phyloP scores from a whole-genome alignment of 2,329 filamentous ascomycete species.

The Fusarium nygamai region DNA sequence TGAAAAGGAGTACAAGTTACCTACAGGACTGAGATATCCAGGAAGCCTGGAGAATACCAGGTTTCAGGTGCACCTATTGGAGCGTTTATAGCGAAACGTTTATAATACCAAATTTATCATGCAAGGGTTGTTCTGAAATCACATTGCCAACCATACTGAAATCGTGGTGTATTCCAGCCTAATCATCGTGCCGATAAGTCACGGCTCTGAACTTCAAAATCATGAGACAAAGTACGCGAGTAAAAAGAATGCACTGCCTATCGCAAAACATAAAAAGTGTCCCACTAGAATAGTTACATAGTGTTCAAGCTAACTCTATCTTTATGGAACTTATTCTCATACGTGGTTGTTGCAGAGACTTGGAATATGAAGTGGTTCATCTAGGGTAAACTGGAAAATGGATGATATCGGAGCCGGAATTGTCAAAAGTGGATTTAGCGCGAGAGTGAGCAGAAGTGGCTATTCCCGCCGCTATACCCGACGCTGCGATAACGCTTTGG shows the following conservation, averaged over 20 bases:
- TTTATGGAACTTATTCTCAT: accelerated
- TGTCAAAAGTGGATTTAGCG: neutral
- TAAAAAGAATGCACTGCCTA: too few relatives aligned
- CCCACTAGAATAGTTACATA: too few relatives aligned
- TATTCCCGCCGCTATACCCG: neutral
- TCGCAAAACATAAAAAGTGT: too few relatives aligned
- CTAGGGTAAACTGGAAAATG: neutral
- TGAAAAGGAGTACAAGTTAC: conserved; percentile 15
- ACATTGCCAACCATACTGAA: neutral
- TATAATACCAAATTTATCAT: neutral
- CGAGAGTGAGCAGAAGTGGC: accelerated
- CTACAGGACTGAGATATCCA: neutral
- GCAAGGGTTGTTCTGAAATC: neutral
- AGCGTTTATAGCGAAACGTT: neutral
- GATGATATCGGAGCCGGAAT: accelerated
- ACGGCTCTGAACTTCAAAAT: too few relatives aligned
- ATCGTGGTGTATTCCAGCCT: too few relatives aligned
- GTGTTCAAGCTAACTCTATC: too few relatives aligned
- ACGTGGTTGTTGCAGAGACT: neutral
- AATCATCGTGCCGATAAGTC: too few relatives aligned
- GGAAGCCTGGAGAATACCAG: conserved; percentile 12
- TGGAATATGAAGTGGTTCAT: accelerated
- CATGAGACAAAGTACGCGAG: too few relatives aligned
- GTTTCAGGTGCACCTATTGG: neutral
- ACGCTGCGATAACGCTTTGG: neutral